These are phyloP conservation scores for Aspergillus proliferans DNA, from an alignment of 2,329 filamentous ascomycete genomes.

Conservation along the genomic window DNA sequence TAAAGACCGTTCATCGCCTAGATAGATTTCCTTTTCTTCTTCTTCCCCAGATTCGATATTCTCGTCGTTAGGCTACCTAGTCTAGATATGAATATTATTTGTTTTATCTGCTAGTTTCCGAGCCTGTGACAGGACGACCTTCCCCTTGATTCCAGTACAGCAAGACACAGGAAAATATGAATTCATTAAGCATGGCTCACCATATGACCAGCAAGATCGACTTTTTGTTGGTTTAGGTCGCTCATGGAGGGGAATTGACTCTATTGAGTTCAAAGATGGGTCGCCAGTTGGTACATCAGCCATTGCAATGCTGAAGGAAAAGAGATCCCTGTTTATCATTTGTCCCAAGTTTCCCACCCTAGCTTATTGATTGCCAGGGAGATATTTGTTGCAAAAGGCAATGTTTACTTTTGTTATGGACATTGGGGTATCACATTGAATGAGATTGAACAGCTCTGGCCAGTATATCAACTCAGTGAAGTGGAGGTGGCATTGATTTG, in stretches of 20 bases:
- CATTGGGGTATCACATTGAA: not conserved
- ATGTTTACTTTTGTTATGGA: not conserved
- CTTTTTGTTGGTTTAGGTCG: not conserved
- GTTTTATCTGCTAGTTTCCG: too few species aligned
- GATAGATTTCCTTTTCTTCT: too few species aligned
- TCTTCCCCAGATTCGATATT: too few species aligned
- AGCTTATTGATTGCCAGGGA: too few species aligned
- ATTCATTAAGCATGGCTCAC: not conserved
- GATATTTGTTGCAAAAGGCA: too few species aligned
- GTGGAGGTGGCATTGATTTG: constrained; percentile 2
- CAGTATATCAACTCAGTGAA: not conserved
- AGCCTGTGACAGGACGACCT: too few species aligned
- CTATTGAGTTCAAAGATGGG: not conserved
- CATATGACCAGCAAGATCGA: not conserved
- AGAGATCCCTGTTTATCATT: not conserved
- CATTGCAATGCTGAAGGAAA: not conserved
- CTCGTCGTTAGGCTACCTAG: too few species aligned
- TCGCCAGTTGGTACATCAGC: not conserved
- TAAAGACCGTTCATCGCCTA: too few species aligned
- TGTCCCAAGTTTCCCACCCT: not conserved
- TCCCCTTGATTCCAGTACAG: not conserved
- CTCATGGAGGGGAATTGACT: not conserved
- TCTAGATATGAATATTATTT: too few species aligned
- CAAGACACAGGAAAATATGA: not conserved
- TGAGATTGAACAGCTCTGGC: not conserved